Percentiles rank a stretch among this genome's conserved stretches.
phyloP scores from a whole-genome alignment of 176 grass and related monocot species.

The Oryza australiensis region DNA sequence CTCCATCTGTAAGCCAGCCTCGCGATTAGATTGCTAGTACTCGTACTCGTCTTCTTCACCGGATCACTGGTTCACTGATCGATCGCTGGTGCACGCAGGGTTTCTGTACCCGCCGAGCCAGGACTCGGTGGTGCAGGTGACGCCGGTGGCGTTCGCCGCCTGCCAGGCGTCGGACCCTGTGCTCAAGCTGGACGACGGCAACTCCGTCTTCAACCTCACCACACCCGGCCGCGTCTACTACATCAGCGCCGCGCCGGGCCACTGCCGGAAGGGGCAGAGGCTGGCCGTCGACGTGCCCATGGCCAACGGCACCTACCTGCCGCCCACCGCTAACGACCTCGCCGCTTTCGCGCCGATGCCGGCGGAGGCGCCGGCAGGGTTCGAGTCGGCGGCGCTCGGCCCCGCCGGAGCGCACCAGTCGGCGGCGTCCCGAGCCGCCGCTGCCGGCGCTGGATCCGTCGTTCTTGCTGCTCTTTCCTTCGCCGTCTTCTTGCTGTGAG shows the following conservation, averaged over 20 bases:
- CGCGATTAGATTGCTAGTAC: neutral
- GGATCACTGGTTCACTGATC: neutral
- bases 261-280: slow-evolving; percentile 81
- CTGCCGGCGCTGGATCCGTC: slow-evolving; percentile 19
- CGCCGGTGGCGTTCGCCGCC: slow-evolving; percentile 58
- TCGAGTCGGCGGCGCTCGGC: slow-evolving; percentile 18
- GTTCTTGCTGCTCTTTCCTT: neutral
- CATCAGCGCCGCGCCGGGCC: slow-evolving; percentile 54
- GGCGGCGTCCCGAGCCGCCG: neutral
- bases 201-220: slow-evolving; percentile 87
- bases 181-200: slow-evolving; percentile 63
- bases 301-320: slow-evolving; percentile 60
- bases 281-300: slow-evolving; percentile 67
- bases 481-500: slow-evolving; percentile 10
- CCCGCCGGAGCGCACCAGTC: slow-evolving; percentile 26
- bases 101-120: slow-evolving; percentile 79
- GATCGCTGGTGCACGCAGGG: slow-evolving; percentile 31
- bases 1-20: slow-evolving; percentile 57
- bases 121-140: slow-evolving; percentile 60
- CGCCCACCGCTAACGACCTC: slow-evolving; percentile 31
- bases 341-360: slow-evolving; percentile 33
- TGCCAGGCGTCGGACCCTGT: slow-evolving; percentile 54
- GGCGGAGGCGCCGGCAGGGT: neutral
- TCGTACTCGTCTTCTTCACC: neutral
- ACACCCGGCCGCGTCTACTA: slow-evolving; percentile 59